Evolutionary conservation across 2,329 filamentous ascomycete species (phyloP), one percentile per base, ranked within the genome.

Genomic region (Fusarium sp.): DNA sequence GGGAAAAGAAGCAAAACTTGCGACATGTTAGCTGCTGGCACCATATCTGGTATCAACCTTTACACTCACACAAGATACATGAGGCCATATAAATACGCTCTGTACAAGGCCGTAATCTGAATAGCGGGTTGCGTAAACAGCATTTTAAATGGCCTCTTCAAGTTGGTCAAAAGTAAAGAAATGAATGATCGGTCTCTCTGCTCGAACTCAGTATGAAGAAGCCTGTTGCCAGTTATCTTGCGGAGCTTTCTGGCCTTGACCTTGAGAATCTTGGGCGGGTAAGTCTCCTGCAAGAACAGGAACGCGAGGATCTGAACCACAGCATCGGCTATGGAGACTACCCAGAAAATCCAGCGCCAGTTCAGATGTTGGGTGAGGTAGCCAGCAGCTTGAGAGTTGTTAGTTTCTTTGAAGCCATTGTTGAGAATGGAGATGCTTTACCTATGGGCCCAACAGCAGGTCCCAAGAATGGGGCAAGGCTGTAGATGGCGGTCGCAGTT

Each of bases 1-100:
- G 0, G 87, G 84, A 64, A 89, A 87, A 0, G 87, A 89, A 3
- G 87, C 86, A 55, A 89, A 84, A 0, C 79, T 80, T 31, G 4
- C 2, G 0, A 5, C 1, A 1, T 11, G 29, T 72, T 4, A 76
- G 65, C 8, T 11, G 18, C 20, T 18, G 4, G 18, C 5, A 4
- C 1, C 13, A 1, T 4, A 4, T 12, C 4, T 17, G 2, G 12
- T 2, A 15, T 7, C 4, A 0, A n/a, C 3, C 3, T 6, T 9
- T 11, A 0, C 0, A 67, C 79, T 73, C 72, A 80, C 68, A 88
- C 80, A 6, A 89, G 79, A 66, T 88, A 89, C 53, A 89, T 82
- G n/a, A 87, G 82, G 2, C 86, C 86, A 67, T 88, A 89, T 6
- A 86, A 76, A 29, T 87, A 82, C 1, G 85, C 83, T 14, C 86